Evolutionary conservation across 176 grass and related monocot species (phyloP).

Genomic region (Phyllostachys edulis): DNA sequence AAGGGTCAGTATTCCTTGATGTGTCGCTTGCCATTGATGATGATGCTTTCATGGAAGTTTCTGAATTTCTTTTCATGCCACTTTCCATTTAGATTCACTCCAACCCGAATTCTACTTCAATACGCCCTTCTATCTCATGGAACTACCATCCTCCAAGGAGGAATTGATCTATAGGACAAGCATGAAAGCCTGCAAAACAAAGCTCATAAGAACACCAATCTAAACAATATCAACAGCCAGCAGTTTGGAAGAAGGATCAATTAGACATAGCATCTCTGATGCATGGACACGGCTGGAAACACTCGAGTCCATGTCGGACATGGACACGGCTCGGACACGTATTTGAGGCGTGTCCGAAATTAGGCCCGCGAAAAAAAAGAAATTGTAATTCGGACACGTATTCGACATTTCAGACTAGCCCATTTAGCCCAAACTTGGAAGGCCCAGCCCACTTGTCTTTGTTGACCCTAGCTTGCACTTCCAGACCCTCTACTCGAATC

Average conservation of each 20-base stretch:
- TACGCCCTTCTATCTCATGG: slow-evolving; percentile 33
- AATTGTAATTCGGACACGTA: too few relatives aligned
- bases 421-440: too few relatives aligned
- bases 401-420: too few relatives aligned
- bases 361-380: too few relatives aligned
- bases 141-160: background rate
- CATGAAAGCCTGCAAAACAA: slow-evolving; percentile 36
- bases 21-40: slow-evolving; percentile 33
- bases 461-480: too few relatives aligned
- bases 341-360: too few relatives aligned
- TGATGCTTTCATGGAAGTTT: slow-evolving; percentile 50
- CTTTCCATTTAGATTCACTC: slow-evolving; percentile 37
- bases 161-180: slow-evolving; percentile 10
- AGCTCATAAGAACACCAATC: slow-evolving; percentile 26
- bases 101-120: slow-evolving; percentile 28
- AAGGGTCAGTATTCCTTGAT: slow-evolving; percentile 33
- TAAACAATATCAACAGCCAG: background rate
- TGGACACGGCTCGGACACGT: too few relatives aligned
- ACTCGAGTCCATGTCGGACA: too few relatives aligned
- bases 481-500: too few relatives aligned
- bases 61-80: slow-evolving; percentile 41
- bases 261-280: background rate
- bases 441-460: too few relatives aligned
- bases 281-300: too few relatives aligned
- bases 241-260: background rate